Percentiles rank a stretch among this genome's conserved stretches.
phyloP scores from a whole-genome alignment of 208 protist species.

The Phytomonas sp. region DNA sequence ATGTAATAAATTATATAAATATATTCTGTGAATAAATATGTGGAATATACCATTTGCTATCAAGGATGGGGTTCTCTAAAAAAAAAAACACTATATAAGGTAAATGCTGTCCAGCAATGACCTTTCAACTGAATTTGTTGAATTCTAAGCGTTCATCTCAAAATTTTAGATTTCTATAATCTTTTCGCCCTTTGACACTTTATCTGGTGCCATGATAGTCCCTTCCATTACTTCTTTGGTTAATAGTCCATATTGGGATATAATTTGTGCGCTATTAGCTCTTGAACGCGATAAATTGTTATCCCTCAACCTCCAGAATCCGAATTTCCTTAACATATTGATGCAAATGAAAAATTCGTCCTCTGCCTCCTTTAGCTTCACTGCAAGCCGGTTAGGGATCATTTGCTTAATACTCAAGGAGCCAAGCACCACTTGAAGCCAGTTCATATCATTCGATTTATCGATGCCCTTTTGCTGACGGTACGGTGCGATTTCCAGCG shows the following conservation, averaged over 20 bases:
- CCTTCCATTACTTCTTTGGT: not conserved
- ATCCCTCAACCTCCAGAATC: not conserved
- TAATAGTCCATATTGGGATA: not conserved
- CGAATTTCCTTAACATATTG: not conserved
- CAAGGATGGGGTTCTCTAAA: not conserved
- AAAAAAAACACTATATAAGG: not conserved
- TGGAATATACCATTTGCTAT: not conserved
- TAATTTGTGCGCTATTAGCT: not conserved
- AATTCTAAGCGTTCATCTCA: not conserved
- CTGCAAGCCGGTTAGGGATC: conserved; percentile 10
- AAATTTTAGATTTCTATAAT: not conserved
- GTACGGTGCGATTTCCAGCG: conserved; percentile 7
- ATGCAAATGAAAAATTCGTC: not conserved
- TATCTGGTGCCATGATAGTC: not conserved
- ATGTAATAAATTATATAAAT: not conserved
- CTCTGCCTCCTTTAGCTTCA: conserved; percentile 1
- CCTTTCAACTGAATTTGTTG: not conserved
- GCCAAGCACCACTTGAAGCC: conserved; percentile 9
- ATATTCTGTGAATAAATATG: not conserved
- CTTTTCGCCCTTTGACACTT: too few relatives aligned
- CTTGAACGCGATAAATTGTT: not conserved
- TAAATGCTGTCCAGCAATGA: not conserved
- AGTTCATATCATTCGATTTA: not conserved
- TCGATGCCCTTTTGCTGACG: conserved; percentile 14
- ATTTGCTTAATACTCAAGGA: conserved; percentile 11